Conservation (phyloP, 2,329 filamentous ascomycete genomes). For the Neopestalotiopsis sp. region DNA sequence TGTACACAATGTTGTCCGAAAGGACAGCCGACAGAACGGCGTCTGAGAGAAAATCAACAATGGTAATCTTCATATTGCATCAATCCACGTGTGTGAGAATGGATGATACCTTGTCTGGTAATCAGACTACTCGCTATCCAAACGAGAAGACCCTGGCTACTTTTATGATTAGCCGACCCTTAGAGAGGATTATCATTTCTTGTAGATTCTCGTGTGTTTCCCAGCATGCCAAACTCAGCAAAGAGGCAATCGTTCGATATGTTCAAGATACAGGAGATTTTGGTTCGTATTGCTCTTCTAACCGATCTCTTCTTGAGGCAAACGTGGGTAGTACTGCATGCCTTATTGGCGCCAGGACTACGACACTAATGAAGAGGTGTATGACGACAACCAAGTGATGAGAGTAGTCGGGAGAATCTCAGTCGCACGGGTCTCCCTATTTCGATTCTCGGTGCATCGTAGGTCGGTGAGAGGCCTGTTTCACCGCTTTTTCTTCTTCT, state of each 20-base stretch:
- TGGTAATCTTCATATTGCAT: background rate
- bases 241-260: background rate
- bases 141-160: background rate
- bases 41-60: background rate
- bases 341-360: background rate
- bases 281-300: background rate
- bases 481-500: background rate
- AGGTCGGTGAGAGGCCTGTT: background rate
- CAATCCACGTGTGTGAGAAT: background rate
- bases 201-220: background rate
- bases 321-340: background rate
- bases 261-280: background rate
- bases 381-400: background rate
- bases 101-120: background rate
- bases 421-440: background rate
- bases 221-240: background rate
- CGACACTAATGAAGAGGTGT: background rate
- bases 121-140: background rate
- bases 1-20: background rate
- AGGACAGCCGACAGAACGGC: background rate
- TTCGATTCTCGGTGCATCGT: background rate
- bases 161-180: background rate
- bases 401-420: background rate
- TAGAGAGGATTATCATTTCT: background rate
- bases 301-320: background rate